Base-by-base conservation (phyloP, 495 filamentous ascomycete genomes). In the Polyplosphaeria fusca region DNA sequence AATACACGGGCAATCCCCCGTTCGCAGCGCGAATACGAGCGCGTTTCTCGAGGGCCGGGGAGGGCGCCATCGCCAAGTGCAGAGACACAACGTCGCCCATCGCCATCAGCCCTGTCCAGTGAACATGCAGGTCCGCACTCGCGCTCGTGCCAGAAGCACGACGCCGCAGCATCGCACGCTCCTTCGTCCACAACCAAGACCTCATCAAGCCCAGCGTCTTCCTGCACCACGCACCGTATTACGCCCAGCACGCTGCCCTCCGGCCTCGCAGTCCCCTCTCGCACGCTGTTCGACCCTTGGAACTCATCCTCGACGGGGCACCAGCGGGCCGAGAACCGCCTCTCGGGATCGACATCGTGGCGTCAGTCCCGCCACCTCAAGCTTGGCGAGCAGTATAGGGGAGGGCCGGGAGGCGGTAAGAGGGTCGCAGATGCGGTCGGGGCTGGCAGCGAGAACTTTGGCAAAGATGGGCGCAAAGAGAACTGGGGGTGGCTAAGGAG, bases 271-370 rank as follows among this genome's bases (percentile, higher is more conserved):
- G 7, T 14, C 14, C 7, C 30, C 7, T 7, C 30, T 35, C 30
- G 30, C 30, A 35, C 30, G 63, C 62, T 70, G 58, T 91, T 88
- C 70, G 89, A 95, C 66, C 75, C 86, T 27, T 96, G 87, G 87
- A 91, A 89, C 71, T 86, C 86, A 19, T 81, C 80, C 14, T 82
- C 86, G 0, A 85, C 87, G 4, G 91, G 91, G 47, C 89, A 96
- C 68, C 90, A 96, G 71, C 76, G 78, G 26, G 82, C 85, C 54
- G 84, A 91, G 30, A 81, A 80, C 48, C 73, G 72, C 13, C 71
- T 83, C 7, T 72, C 76, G 12, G 77, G 74, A 28, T 82, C 81
- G 27, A 83, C 75, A 0, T 79, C 81, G 67, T 94, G 89, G 89
- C 81, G 86, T 18, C 76, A 83, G 25, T 84, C 82, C 4, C 79